Evolutionary conservation across 1,284 basidiomycete genomes (phyloP), one percentile per base, ranked within the genome.

Genomic region (Ustilago tritici): DNA sequence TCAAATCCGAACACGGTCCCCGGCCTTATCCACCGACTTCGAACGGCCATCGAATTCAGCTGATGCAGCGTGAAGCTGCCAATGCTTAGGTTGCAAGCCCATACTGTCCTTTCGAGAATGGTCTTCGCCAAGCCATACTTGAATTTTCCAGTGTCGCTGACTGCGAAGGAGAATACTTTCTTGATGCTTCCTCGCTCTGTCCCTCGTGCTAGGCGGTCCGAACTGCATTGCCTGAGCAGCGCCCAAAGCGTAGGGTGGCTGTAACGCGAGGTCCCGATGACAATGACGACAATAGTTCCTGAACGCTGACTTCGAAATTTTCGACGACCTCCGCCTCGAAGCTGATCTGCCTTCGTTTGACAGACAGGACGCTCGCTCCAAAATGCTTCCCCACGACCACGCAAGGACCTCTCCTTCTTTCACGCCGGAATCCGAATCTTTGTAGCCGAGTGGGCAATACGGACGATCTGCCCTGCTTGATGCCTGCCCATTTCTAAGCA

Each of bases 211-310:
- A 7, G n/a, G 43, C n/a, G n/a, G 7, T 19, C 19, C 43, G 17
- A 15, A 8, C 10, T 7, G 40, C 40, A 12, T 23, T 19, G 19
- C 19, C 43, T 46, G n/a, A 46, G 43, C 43, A n/a, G 14, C 43
- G 43, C 3, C 41, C 41, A 57, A 35, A 57, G 56, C 41, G 40
- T 14, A 46, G 19, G 47, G 40, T 11, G 15, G 52, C 52, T 54
- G 52, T n/a, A 19, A 32, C 14, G 49, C 49, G 8, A 31, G 43
- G n/a, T 11, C 43, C 10, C n/a, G n/a, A 19, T 32, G 28, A 50
- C 49, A 50, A 50, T 50, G n/a, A 7, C 31, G n/a, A 50, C 49
- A 32, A 50, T 50, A 32, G 49, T 50, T 28, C 28, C 49, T 50
- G 31, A 50, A 32, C 28, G 10, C 49, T 31, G 23, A 7, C 7